A percentile compares a stretch with the other conserved stretches of the same genome.
Evolutionary conservation across 441 rosid species (phyloP).

Genomic region (Populus hybrid): DNA sequence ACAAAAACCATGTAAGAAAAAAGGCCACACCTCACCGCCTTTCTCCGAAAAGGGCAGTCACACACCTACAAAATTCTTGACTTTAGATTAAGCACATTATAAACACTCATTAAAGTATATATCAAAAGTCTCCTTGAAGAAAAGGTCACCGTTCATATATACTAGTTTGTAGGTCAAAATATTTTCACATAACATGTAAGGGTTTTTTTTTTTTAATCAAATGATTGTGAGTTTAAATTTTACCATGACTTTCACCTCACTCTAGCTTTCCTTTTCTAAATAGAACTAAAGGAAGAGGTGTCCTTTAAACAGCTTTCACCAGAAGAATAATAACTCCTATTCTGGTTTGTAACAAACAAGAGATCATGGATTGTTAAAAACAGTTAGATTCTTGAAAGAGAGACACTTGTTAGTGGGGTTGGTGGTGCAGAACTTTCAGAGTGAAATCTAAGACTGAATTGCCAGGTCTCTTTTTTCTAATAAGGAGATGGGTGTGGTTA

Average conservation of each 20-base stretch:
- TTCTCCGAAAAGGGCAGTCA: constrained; percentile 75
- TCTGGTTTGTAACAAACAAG: constrained; percentile 11
- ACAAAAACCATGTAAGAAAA: constrained; percentile 22
- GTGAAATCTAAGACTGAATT: constrained; percentile 10
- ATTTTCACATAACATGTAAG: no score
- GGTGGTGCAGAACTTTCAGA: no score
- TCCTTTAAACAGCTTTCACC: constrained; percentile 19
- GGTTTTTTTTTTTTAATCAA: no score
- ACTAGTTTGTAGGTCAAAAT: no score
- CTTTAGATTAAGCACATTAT: constrained; percentile 50
- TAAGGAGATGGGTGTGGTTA: constrained; percentile 65
- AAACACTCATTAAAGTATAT: constrained; percentile 37
- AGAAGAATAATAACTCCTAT: constrained; percentile 13
- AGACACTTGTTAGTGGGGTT: constrained; percentile 13
- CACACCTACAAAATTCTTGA: constrained; percentile 40
- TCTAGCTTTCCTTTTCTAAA: constrained; percentile 20
- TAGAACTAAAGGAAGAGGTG: background rate
- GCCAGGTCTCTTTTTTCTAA: background rate
- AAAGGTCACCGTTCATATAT: no score
- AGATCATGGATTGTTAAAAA: constrained; percentile 20
- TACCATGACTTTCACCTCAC: constrained; percentile 22
- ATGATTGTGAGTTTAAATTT: constrained; percentile 23
- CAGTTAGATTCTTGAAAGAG: constrained; percentile 27
- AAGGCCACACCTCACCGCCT: constrained; percentile 34
- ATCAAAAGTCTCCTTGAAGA: constrained; percentile 26